Percentiles rank a stretch among this genome's conserved stretches.
phyloP scores from a whole-genome alignment of 2,329 filamentous ascomycete species.

The Diaporthe sp. region DNA sequence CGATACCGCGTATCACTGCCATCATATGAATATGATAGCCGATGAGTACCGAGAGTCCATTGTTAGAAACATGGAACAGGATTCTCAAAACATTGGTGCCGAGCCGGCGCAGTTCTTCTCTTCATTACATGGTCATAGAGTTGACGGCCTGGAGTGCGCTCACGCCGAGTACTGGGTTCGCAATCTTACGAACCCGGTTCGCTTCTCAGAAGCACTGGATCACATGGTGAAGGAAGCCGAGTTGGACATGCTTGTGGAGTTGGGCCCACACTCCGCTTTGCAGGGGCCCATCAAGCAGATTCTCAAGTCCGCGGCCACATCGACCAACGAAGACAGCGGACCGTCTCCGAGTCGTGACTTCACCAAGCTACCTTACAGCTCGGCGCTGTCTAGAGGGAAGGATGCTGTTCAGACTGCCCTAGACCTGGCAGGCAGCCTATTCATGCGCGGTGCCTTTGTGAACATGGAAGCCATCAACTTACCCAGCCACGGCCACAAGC shows the following conservation, averaged over 20 bases:
- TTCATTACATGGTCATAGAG: constrained; percentile 54
- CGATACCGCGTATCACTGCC: constrained; percentile 64
- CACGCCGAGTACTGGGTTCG: constrained; percentile 26
- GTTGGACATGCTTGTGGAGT: constrained; percentile 57
- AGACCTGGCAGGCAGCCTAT: constrained; percentile 8
- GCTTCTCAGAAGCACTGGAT: constrained; percentile 26
- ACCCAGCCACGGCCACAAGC: constrained; percentile 37
- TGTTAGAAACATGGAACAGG: background rate
- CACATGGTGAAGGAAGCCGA: constrained; percentile 26
- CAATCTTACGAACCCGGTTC: constrained; percentile 31
- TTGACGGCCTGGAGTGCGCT: constrained; percentile 43
- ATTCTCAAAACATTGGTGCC: background rate
- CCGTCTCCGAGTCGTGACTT: background rate
- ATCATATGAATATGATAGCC: constrained; percentile 62
- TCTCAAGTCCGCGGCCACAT: constrained; percentile 47
- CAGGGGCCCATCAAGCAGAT: constrained; percentile 63
- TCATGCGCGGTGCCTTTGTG: constrained; percentile 10
- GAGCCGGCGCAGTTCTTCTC: constrained; percentile 52
- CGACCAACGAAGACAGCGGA: background rate
- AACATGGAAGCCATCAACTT: constrained; percentile 28
- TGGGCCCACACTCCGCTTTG: constrained; percentile 61
- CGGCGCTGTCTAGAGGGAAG: constrained; percentile 23
- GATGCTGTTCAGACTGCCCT: constrained; percentile 22
- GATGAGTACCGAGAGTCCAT: constrained; percentile 51
- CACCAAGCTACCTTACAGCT: constrained; percentile 12